Conservation (phyloP, 2,329 filamentous ascomycete genomes). For the Cercospora canescens region DNA sequence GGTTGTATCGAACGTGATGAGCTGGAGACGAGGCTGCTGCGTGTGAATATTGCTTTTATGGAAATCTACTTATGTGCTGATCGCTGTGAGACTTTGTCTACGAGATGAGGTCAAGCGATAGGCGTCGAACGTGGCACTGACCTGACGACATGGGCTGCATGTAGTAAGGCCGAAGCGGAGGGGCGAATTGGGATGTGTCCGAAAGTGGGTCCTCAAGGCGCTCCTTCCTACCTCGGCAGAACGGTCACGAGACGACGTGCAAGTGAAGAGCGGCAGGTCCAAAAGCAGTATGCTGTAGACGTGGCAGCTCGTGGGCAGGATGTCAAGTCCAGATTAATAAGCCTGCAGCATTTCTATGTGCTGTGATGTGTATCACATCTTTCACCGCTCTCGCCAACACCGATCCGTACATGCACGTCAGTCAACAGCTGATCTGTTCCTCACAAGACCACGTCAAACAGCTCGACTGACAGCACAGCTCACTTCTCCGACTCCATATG, state of each 20-base stretch:
- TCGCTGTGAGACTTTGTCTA: not conserved
- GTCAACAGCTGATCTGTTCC: not conserved
- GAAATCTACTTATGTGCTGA: not conserved
- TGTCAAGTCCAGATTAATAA: too few species aligned
- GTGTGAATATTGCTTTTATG: not conserved
- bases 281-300: not conserved
- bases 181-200: constrained; percentile 2
- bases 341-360: not conserved
- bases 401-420: not conserved
- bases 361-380: not conserved
- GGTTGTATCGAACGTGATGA: not conserved
- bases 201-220: not conserved
- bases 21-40: not conserved
- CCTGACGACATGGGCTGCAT: constrained; percentile 19
- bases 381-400: not conserved
- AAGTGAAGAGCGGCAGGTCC: not conserved
- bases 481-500: not conserved
- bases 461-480: not conserved
- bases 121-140: not conserved
- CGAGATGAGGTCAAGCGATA: constrained; percentile 1
- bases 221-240: constrained; percentile 5
- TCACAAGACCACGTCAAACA: not conserved
- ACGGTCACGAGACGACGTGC: not conserved
- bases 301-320: not conserved
- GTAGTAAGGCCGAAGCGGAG: constrained; percentile 6